Conservation (phyloP, 2,329 filamentous ascomycete species). For the Fusarium verrucosum region DNA sequence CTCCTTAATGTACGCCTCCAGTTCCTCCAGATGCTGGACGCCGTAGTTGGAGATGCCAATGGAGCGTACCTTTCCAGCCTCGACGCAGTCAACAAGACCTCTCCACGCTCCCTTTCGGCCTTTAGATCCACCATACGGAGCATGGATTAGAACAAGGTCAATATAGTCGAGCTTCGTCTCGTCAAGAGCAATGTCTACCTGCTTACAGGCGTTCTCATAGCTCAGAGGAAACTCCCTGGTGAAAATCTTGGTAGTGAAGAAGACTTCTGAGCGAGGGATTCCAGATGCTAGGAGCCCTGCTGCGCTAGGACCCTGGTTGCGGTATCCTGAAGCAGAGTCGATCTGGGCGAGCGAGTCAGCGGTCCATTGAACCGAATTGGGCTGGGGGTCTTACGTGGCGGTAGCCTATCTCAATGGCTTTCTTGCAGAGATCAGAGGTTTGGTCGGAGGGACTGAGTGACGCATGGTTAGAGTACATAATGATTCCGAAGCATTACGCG, state of each 20-base stretch:
- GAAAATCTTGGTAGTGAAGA: conserved; percentile 67
- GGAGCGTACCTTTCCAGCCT: conserved; percentile 68
- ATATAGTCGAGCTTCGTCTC: conserved; percentile 72
- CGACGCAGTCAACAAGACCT: conserved; percentile 70
- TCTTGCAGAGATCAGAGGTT: conserved; percentile 51
- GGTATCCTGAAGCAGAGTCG: conserved; percentile 63
- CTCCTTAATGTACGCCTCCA: conserved; percentile 67
- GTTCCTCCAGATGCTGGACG: conserved; percentile 68
- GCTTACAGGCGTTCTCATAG: conserved; percentile 71
- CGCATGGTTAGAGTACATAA: conserved; percentile 6
- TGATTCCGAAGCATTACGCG: conserved; percentile 18
- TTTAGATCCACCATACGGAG: conserved; percentile 66
- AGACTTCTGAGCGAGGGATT: conserved; percentile 59
- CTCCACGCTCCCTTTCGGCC: conserved; percentile 68
- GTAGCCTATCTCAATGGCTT: conserved; percentile 62
- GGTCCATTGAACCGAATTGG: not conserved
- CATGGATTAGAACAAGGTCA: conserved; percentile 72
- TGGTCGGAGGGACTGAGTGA: conserved; percentile 44
- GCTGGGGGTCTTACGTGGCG: conserved; percentile 55
- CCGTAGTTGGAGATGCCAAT: conserved; percentile 74
- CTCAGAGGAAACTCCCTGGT: conserved; percentile 49
- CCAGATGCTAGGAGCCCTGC: conserved; percentile 54
- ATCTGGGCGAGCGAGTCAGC: conserved; percentile 48
- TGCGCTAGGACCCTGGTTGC: conserved; percentile 61
- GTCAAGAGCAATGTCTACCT: conserved; percentile 70